Evolutionary conservation across 768 basidiomycete genomes (phyloP), one percentile per base, ranked within the genome.

Genomic region (Termitomyces sp.): DNA sequence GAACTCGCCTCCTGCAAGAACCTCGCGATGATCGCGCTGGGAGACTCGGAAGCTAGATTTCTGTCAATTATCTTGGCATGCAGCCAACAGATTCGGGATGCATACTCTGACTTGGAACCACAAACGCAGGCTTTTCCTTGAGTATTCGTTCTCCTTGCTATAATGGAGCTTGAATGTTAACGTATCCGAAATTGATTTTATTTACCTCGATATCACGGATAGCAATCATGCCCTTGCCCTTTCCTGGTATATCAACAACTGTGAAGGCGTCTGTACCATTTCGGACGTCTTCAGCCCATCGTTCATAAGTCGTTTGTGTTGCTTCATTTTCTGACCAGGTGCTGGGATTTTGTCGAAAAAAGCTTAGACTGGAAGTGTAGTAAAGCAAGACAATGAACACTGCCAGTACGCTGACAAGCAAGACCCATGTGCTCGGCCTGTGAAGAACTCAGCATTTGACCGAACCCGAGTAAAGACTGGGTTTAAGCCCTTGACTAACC

Each of bases 121-220:
- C 61, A 60, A 88, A 79, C 1, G 85, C 67, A 5, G 86, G 84
- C 44, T 69, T 68, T 65, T 88, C 85, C 43, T 72, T 76, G 3
- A 86, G 71, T 16, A 88, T 60, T 1, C 80, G 68, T 63, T 87
- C 85, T 51, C 85, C 85, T 77, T 78, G 84, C 82, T 60, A 45
- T 26, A 52, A 44, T 48, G 9, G 24, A 43, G 47, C 3, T 14
- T 26, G 7, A 44, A 44, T 28, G 28, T 50, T 24, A 24, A 41
- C 36, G 47, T 2, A 13, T 20, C 28, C 24, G 40, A n/a, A 28
- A 43, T 24, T 50, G 41, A 24, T 28, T 20, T n/a, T 45, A 62
- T 68, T 30, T 56, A 80, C 82, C 67, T 75, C 66, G 24, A 85
- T 84, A 65, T 81, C 74, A 40, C 83, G 74, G 5, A 65, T 66